Conservation (phyloP, 208 protist species). For the Leishmania martiniquensis region DNA sequence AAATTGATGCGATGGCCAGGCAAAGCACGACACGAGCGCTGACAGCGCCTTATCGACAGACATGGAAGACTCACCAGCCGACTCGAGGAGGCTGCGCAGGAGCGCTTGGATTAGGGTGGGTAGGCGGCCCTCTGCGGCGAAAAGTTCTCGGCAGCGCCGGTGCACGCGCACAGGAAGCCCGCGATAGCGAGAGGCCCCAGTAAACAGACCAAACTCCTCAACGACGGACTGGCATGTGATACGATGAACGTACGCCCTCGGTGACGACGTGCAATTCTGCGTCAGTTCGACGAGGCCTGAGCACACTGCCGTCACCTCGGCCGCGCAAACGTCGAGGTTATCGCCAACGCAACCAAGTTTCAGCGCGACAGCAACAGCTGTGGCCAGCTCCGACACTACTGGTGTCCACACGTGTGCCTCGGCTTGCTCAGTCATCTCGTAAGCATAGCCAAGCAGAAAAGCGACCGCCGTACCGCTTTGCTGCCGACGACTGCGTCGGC, state of each 20-base stretch:
- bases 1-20: constrained; percentile 76
- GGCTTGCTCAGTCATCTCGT: constrained; percentile 19
- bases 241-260: constrained; percentile 24
- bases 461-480: constrained; percentile 26
- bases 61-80: constrained; percentile 12
- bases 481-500: constrained; percentile 25
- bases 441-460: constrained; percentile 57
- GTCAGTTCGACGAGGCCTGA: constrained; percentile 17
- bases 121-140: constrained; percentile 41
- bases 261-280: constrained; percentile 2
- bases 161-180: constrained; percentile 64
- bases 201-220: constrained; percentile 83
- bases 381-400: constrained; percentile 62
- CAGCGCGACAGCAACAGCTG: constrained; percentile 55
- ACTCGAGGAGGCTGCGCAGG: constrained; percentile 30
- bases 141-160: constrained; percentile 44
- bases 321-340: constrained; percentile 5
- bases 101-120: constrained; percentile 39
- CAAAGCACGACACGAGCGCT: constrained; percentile 51
- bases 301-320: constrained; percentile 27
- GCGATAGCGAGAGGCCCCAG: constrained; percentile 48
- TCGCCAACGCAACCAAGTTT: constrained; percentile 62
- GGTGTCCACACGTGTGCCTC: constrained; percentile 55
- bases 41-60: constrained; percentile 41
- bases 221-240: constrained; percentile 42